Evolutionary conservation across 2,329 filamentous ascomycete species (phyloP).

Genomic region (Furcasterigmium furcatum): DNA sequence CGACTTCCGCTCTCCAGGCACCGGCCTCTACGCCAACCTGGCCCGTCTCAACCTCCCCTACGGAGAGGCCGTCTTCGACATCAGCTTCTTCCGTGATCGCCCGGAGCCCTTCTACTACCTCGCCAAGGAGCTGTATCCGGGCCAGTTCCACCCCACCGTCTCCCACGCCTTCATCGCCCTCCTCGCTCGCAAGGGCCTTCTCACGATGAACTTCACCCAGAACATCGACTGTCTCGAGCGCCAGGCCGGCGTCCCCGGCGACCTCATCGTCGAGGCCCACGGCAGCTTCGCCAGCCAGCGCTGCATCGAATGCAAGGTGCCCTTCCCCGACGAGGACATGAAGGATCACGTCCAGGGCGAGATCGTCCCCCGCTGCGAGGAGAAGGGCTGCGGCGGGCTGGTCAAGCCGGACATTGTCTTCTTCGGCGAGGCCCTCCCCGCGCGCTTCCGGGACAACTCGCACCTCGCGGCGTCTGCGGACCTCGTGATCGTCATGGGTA

Average conservation of each 20-base stretch:
- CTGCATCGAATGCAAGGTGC: slow-evolving; percentile 81
- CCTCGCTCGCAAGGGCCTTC: slow-evolving; percentile 71
- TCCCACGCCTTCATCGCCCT: slow-evolving; percentile 86
- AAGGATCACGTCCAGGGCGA: slow-evolving; percentile 61
- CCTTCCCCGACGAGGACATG: slow-evolving; percentile 75
- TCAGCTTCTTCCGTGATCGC: slow-evolving; percentile 79
- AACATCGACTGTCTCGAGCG: slow-evolving; percentile 97
- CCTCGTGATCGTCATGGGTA: slow-evolving; percentile 82
- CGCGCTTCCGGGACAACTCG: slow-evolving; percentile 28
- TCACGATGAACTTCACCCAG: slow-evolving; percentile 90
- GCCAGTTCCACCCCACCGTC: slow-evolving; percentile 82
- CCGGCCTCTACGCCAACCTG: slow-evolving; percentile 91
- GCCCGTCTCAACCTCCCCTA: slow-evolving; percentile 81
- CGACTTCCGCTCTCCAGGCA: slow-evolving; percentile 91
- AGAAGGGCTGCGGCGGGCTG: slow-evolving; percentile 64
- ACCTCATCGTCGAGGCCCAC: slow-evolving; percentile 88
- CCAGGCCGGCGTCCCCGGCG: slow-evolving; percentile 74
- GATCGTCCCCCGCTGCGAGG: slow-evolving; percentile 66
- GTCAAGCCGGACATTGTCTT: slow-evolving; percentile 97
- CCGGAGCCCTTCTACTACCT: slow-evolving; percentile 90
- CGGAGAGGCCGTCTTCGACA: slow-evolving; percentile 92
- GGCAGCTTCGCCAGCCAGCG: slow-evolving; percentile 89
- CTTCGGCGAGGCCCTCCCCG: slow-evolving; percentile 70
- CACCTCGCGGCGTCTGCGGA: slow-evolving; percentile 61
- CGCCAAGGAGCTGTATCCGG: slow-evolving; percentile 88